Base-by-base conservation (phyloP, 208 protist species). In the Sergeia podlipaevii region DNA sequence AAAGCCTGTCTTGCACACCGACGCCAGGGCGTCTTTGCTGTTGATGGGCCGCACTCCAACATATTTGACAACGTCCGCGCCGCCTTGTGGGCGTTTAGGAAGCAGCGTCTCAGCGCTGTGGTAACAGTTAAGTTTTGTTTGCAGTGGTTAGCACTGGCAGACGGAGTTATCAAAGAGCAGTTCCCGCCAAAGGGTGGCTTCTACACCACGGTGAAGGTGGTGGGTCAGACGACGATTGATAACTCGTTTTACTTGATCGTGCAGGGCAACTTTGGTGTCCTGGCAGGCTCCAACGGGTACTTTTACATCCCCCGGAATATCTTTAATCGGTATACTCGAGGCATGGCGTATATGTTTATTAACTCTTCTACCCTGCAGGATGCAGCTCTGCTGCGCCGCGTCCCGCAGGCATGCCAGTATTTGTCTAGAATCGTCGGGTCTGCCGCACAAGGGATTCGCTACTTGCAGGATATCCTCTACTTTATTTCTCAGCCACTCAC, bases 41-140 rank as follows among this genome's bases (percentile, higher is more conserved):
- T 95, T 13, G 83, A 91, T 46, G 83, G 87, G 0, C 73, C 75
- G 5, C 70, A 86, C 50, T 48, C 51, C 33, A 81, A 88, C 57
- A 11, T 82, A 11, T 95, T 95, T 62, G 83, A 91, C 46, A 89
- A 88, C 36, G 70, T 80, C 39, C 76, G 78, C 18, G 70, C 75
- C 6, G 76, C 70, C 18, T 54, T 95, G 26, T 95, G 87, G 87
- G 60, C 72, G 1, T 85, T 95, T 54, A 71, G 81, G 2, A 53
- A 56, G 4, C 83, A 90, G 56, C 48, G 67, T 10, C 83, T 83
- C 18, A 60, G 50, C 10, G 68, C 89, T 6, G 55, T 90, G n/a
- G 73, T 84, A 17, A 64, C 58, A 2, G 65, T 95, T 46, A 77
- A 80, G 48, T 82, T 89, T 39, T 62, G 67, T 13, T 1, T 86